phyloP scores from a whole-genome alignment of 1,284 basidiomycete species.

The Ustilago sp. region DNA sequence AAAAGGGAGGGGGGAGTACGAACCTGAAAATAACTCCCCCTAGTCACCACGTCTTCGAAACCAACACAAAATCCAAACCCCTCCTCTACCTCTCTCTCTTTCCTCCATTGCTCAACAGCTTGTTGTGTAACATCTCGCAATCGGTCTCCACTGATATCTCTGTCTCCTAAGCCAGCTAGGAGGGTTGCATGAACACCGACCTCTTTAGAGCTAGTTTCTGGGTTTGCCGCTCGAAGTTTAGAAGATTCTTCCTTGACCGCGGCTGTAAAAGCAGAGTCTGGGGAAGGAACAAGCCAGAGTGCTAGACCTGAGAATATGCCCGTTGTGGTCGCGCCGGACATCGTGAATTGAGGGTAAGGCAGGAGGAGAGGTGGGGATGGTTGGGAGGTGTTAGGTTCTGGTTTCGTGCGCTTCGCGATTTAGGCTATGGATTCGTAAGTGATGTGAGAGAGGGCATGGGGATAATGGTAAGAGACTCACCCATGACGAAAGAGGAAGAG shows the following conservation, averaged over 20 bases:
- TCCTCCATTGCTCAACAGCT: slow-evolving; percentile 10
- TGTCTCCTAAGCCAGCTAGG: slow-evolving; percentile 29
- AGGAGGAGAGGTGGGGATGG: background rate
- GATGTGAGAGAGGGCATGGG: background rate
- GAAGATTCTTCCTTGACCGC: slow-evolving; percentile 4
- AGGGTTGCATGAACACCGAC: slow-evolving; percentile 38
- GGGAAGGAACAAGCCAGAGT: slow-evolving; percentile 29
- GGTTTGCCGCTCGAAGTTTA: slow-evolving; percentile 1
- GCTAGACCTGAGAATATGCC: slow-evolving; percentile 35
- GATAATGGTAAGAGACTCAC: background rate
- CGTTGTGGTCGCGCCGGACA: slow-evolving; percentile 1
- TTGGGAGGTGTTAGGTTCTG: background rate
- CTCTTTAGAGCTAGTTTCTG: slow-evolving; percentile 1
- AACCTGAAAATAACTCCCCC: slow-evolving; percentile 37
- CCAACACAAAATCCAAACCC: background rate
- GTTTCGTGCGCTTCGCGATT: background rate
- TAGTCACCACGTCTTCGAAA: slow-evolving; percentile 21
- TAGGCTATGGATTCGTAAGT: background rate
- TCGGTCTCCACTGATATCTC: background rate
- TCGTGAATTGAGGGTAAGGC: background rate
- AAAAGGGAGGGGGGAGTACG: background rate
- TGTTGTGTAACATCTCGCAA: background rate
- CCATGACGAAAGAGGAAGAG: background rate
- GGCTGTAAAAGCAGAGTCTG: background rate
- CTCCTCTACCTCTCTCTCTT: background rate